Percentiles rank a stretch among this genome's conserved stretches.
Conservation (phyloP, 83 land plant species). For the Diphasiastrum complanatum region DNA sequence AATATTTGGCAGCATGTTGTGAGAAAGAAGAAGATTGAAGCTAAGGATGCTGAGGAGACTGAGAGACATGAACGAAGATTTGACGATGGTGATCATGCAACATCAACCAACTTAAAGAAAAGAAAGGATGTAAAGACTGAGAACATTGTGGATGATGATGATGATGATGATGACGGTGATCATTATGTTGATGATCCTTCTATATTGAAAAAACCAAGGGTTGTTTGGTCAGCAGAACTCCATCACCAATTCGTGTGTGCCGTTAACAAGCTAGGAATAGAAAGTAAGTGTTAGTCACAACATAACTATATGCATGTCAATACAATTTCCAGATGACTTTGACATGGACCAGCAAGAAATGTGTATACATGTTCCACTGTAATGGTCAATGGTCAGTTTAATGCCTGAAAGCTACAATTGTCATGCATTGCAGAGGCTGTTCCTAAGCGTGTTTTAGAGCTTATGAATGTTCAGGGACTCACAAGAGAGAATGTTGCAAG, state of each 20-base stretch:
- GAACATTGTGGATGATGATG: too few relatives aligned
- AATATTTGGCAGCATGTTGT: constrained; percentile 86
- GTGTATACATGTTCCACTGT: too few relatives aligned
- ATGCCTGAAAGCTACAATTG: too few relatives aligned
- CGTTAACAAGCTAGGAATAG: constrained; percentile 52
- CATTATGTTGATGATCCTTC: constrained; percentile 43
- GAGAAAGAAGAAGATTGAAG: constrained; percentile 36
- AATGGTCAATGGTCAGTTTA: too few relatives aligned
- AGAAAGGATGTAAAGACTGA: constrained; percentile 42
- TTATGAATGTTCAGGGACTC: constrained; percentile 57
- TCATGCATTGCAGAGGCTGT: constrained; percentile 63
- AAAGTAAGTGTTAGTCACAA: constrained; percentile 38
- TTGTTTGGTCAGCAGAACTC: constrained; percentile 55
- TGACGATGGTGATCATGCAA: constrained; percentile 21
- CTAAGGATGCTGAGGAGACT: constrained; percentile 22
- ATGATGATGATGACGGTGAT: constrained; percentile 45
- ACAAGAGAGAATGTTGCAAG: constrained; percentile 81
- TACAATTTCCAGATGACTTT: too few relatives aligned
- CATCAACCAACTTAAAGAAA: too few relatives aligned
- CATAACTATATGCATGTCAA: too few relatives aligned
- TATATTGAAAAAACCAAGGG: constrained; percentile 52
- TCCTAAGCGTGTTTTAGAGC: constrained; percentile 62
- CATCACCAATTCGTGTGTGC: constrained; percentile 60
- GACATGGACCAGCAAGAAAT: too few relatives aligned
- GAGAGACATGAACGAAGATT: constrained; percentile 10